Conservation (phyloP, 441 rosid species). For the Rhodomyrtus psidioides region DNA sequence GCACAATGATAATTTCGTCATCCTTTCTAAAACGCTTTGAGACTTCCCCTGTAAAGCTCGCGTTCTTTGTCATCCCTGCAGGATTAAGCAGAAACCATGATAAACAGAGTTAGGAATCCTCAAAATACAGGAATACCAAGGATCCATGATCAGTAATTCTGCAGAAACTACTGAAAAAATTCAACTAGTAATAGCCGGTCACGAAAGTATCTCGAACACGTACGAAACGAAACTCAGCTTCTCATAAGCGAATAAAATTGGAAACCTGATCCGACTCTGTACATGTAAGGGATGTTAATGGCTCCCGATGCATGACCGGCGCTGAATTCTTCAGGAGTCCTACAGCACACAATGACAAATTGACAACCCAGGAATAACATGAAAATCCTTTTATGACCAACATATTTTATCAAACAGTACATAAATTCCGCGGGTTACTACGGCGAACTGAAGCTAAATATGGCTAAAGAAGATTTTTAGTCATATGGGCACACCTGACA, state of each 20-base stretch:
- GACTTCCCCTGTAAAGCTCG: conserved; percentile 51
- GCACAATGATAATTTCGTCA: conserved; percentile 74
- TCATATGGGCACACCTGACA: conserved; percentile 42
- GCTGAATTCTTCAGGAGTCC: conserved; percentile 77
- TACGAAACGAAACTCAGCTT: not conserved
- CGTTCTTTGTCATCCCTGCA: conserved; percentile 69
- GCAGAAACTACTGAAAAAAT: not conserved
- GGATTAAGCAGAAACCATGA: not conserved
- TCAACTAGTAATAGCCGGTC: not conserved
- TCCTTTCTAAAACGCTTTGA: conserved; percentile 49
- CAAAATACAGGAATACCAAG: not conserved
- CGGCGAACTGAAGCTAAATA: not conserved
- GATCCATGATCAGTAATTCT: not conserved
- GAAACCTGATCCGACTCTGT: conserved; percentile 75
- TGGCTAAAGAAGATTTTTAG: not conserved
- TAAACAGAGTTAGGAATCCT: not conserved
- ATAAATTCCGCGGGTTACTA: not conserved
- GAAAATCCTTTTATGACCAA: not conserved
- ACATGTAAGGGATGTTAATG: conserved; percentile 76
- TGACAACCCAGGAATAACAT: not conserved
- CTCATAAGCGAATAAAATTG: not conserved
- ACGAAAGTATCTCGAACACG: not conserved
- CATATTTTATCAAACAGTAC: not conserved
- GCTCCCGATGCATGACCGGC: conserved; percentile 80
- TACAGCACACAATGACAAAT: not conserved